phyloP scores from a whole-genome alignment of 2,329 filamentous ascomycete species.

The Curvularia spicifera region DNA sequence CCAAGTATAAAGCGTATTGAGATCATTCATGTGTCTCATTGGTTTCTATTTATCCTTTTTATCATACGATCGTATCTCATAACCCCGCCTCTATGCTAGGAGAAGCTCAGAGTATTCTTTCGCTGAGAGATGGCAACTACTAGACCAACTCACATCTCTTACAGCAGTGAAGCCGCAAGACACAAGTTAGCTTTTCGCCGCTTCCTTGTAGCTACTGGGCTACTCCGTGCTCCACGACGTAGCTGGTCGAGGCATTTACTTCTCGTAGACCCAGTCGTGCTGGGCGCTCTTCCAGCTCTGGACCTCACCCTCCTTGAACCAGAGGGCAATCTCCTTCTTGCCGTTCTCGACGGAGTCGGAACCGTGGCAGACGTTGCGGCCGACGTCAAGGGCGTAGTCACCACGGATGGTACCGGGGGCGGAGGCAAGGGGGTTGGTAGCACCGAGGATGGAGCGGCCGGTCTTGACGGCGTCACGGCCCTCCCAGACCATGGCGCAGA shows the following conservation, averaged over 20 bases:
- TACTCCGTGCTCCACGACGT: slow-evolving; percentile 4
- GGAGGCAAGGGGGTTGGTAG: slow-evolving; percentile 97
- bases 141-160: background rate
- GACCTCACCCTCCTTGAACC: slow-evolving; percentile 92
- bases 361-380: slow-evolving; percentile 99
- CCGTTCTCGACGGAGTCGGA: slow-evolving; percentile 98
- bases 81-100: slow-evolving; percentile 3
- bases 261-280: slow-evolving; percentile 98
- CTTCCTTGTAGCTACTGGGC: slow-evolving; percentile 10
- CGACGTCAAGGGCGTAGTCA: slow-evolving; percentile 85
- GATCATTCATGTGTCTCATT: slow-evolving; percentile 38
- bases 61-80: slow-evolving; percentile 25
- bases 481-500: slow-evolving; percentile 99
- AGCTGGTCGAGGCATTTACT: slow-evolving; percentile 51
- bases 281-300: slow-evolving; percentile 82
- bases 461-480: slow-evolving; percentile 99
- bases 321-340: slow-evolving; percentile 99
- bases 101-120: slow-evolving; percentile 3
- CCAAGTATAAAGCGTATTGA: slow-evolving; percentile 8
- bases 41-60: slow-evolving; percentile 24
- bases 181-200: background rate
- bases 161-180: background rate
- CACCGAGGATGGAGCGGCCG: slow-evolving; percentile 93
- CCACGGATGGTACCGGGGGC: slow-evolving; percentile 98
- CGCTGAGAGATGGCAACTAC: slow-evolving; percentile 8